A percentile compares a stretch with the other conserved stretches of the same genome.
Evolutionary conservation across 2,329 filamentous ascomycete genomes (phyloP).

Genomic region (Trichoderma simmonsii): DNA sequence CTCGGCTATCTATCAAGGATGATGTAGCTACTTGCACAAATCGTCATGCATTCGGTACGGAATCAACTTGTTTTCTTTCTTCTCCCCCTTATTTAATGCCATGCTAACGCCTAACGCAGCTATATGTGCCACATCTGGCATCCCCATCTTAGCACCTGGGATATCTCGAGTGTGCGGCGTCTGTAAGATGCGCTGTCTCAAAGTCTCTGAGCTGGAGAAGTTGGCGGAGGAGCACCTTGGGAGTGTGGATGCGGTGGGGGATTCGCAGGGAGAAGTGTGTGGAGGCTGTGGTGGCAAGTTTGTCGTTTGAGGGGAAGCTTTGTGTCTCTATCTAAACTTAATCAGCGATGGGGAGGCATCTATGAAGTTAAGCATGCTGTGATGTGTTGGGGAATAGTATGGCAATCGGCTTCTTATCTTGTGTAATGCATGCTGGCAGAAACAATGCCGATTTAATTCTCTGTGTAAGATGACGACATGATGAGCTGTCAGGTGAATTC

Average conservation of each 20-base stretch:
- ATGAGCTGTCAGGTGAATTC: neutral
- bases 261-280: slow-evolving; percentile 35
- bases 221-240: slow-evolving; percentile 33
- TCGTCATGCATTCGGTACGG: slow-evolving; percentile 41
- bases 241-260: slow-evolving; percentile 26
- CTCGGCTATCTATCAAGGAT: slow-evolving; percentile 31
- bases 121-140: slow-evolving; percentile 51
- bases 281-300: slow-evolving; percentile 44
- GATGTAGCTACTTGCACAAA: slow-evolving; percentile 39
- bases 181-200: slow-evolving; percentile 51
- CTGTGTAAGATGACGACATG: neutral
- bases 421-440: too few species aligned
- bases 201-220: slow-evolving; percentile 39
- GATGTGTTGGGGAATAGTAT: neutral
- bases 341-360: neutral
- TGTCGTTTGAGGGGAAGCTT: slow-evolving; percentile 25
- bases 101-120: slow-evolving; percentile 32
- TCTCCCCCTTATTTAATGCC: neutral
- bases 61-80: neutral
- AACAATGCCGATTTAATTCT: too few species aligned
- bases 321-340: neutral
- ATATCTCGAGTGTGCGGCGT: slow-evolving; percentile 54
- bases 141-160: slow-evolving; percentile 53
- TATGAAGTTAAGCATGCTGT: neutral
- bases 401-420: neutral